A percentile compares a stretch with the other conserved stretches of the same genome.
phyloP scores from a whole-genome alignment of 441 rosid genomes.

The Euphorbia celastroides region DNA sequence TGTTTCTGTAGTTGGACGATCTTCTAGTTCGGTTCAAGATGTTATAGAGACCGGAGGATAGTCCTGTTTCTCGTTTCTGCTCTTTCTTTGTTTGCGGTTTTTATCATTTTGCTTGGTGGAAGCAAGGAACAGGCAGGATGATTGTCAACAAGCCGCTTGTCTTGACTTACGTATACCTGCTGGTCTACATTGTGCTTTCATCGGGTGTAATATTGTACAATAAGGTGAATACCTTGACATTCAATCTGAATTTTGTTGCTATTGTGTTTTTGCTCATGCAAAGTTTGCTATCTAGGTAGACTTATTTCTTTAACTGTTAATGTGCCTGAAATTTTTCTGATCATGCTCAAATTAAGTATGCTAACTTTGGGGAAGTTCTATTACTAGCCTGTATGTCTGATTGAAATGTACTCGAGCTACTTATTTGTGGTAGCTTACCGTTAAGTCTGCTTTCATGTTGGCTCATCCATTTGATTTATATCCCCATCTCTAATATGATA shows the following conservation, averaged over 20 bases:
- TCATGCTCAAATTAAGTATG: background rate
- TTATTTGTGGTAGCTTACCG: background rate
- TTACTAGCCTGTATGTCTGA: background rate
- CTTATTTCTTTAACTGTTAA: background rate
- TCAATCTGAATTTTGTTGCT: background rate
- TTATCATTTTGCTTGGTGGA: constrained; percentile 10
- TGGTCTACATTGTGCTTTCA: constrained; percentile 83
- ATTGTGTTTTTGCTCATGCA: background rate
- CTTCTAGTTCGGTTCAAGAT: background rate
- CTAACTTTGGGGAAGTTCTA: background rate
- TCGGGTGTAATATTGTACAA: constrained; percentile 93
- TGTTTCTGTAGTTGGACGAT: background rate
- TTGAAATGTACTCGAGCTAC: background rate
- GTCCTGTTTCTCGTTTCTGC: background rate
- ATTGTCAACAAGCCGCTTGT: constrained; percentile 64
- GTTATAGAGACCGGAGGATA: constrained; percentile 2
- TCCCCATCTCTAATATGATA: background rate
- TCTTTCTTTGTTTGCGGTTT: background rate
- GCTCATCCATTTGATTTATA: background rate
- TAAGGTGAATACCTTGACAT: constrained; percentile 47
- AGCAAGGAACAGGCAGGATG: constrained; percentile 35
- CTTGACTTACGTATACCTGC: constrained; percentile 78
- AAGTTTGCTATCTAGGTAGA: background rate
- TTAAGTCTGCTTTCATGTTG: background rate
- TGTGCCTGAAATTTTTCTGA: background rate